Base-by-base conservation (phyloP, 164 flowering plant species). In the Vitis cinerea region DNA sequence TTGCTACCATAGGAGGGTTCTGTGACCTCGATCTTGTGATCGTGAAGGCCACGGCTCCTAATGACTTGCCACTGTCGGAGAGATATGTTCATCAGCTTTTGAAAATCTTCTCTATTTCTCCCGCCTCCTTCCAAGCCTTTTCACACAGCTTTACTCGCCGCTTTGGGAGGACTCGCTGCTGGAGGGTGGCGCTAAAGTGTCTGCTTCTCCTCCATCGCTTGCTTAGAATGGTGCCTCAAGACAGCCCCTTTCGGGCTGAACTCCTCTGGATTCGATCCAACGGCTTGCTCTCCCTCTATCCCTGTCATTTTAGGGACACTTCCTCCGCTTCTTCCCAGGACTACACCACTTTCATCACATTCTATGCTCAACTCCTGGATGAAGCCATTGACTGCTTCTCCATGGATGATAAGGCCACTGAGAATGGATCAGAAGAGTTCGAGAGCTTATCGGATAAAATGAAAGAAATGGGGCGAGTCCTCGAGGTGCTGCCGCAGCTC, bases 181-280 rank as follows among this genome's bases (percentile, higher is more conserved):
- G 92, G 91, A 74, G 87, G 13, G 94, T 88, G 47, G 90, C 90
- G 1, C 77, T 90, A 56, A 88, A 90, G 72, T 90, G 89, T 67
- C 71, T 90, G 0, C 56, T 82, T 27, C 90, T 90, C 73, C 82
- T 90, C 66, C 94, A 90, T 59, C 83, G 90, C 1, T 73, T 87
- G 30, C 82, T 87, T 6, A 77, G 78, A 0, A 71, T 81, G 0
- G 73, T 81, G 14, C 88, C 87, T 0, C 72, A 78, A 3, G 51
- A 67, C 69, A 76, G 70, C 73, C 77, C 80, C 0, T 75, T 90
- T 16, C 71, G 82, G 14, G 53, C 83, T 2, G 80, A 86, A 61
- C 77, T 90, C 47, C 48, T 79, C 0, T 82, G 85, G 84, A 19
- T 77, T 3, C 63, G 85, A 31, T 70, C 85, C 49, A 88, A 83